phyloP scores from a whole-genome alignment of 139 green algal genomes.

The Chlorella sp. region DNA sequence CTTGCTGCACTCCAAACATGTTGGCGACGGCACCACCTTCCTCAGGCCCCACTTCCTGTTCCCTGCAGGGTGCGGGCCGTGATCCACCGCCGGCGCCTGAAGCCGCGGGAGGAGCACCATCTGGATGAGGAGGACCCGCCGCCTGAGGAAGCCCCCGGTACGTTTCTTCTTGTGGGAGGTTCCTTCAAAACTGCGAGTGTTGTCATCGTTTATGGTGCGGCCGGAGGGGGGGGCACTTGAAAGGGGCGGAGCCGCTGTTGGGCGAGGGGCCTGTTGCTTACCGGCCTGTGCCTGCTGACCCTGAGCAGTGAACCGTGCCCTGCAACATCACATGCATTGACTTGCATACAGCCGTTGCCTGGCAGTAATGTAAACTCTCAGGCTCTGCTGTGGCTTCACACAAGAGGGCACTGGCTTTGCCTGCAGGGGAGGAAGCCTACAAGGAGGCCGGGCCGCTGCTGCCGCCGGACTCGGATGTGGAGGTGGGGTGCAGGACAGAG shows the following conservation, averaged over 20 bases:
- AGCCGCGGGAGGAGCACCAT: background rate
- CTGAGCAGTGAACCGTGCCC: too few relatives aligned
- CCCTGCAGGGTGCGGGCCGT: background rate
- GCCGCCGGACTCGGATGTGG: conserved; percentile 3
- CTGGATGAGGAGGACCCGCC: conserved; percentile 18
- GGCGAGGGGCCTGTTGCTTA: background rate
- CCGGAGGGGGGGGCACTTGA: too few relatives aligned
- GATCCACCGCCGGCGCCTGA: conserved; percentile 11
- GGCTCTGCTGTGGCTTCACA: too few relatives aligned
- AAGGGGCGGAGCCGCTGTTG: background rate
- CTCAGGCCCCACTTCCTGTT: background rate
- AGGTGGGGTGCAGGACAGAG: too few relatives aligned
- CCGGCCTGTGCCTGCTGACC: background rate
- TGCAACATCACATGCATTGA: background rate
- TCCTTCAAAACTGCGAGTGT: too few relatives aligned
- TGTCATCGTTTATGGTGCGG: too few relatives aligned
- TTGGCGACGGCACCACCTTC: too few relatives aligned
- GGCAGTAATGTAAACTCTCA: too few relatives aligned
- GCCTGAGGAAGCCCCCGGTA: conserved; percentile 12
- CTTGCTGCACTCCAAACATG: background rate
- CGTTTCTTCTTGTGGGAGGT: background rate
- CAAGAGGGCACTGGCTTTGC: background rate
- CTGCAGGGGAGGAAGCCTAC: conserved; percentile 30
- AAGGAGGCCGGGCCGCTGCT: conserved; percentile 30
- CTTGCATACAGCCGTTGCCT: background rate